Base-by-base conservation (phyloP, 495 filamentous ascomycete genomes). In the Penicillium bialowiezense region DNA sequence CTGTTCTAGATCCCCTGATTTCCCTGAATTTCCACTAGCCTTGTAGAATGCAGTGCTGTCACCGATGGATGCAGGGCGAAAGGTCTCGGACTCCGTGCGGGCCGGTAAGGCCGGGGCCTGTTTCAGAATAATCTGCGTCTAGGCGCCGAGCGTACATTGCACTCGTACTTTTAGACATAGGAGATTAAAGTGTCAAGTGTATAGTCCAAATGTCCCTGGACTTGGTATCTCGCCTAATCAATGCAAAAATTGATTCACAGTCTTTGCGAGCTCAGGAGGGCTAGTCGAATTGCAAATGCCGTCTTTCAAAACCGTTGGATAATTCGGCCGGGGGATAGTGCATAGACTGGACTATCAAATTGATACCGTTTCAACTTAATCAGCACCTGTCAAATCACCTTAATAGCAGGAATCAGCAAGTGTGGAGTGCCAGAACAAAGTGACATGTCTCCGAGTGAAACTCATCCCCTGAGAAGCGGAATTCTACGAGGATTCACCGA, bases 51-150 rank as follows among this genome's bases (percentile, higher is more conserved):
- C n/a, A n/a, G n/a, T n/a, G 20, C 43, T 46, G 34, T 46, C 20
- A 46, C 33, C 33, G 19, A 4, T 3, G 8, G 23, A 40, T 41
- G 8, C 14, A 17, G 19, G 46, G 47, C 37, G n/a, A 41, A 4
- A 24, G 35, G 21, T 20, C n/a, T 54, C 31, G 35, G 40, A 29
- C 41, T 50, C 41, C 53, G 34, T 48, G 46, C 38, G 37, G 37
- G 28, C 21, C 46, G 50, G 51, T 28, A 44, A 45, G 51, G 48
- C 54, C 48, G 23, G 8, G 55, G 35, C 40, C n/a, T n/a, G 60
- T 64, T 64, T 64, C 60, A 64, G 36, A 58, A 36, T 48, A 49
- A 58, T 55, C n/a, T n/a, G 48, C 51, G 46, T 17, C 29, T 37
- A 45, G 38, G 50, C 52, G 48, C 54, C 33, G 35, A 29, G 37